Evolutionary conservation across 352 stramenopile species (phyloP), one percentile per base, ranked within the genome.

Genomic region (Aphanomyces astaci): DNA sequence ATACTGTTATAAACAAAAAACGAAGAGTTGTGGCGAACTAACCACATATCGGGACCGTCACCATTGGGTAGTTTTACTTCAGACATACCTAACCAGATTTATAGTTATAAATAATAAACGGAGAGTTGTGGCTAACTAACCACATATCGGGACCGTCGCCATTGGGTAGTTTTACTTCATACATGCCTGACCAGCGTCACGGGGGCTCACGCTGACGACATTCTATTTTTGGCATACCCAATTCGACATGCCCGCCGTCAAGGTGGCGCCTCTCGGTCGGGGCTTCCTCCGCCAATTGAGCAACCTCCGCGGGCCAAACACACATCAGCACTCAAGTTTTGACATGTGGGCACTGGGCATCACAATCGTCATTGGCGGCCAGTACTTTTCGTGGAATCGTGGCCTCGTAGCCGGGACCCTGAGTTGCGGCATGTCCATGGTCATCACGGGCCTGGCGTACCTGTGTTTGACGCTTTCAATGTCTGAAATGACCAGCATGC

Each of bases 341-440:
- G 74, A 79, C 25, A 71, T 79, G 36, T 78, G 57, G 62, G 45
- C 73, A 54, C 56, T 80, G 7, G 72, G 75, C n/a, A 73, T 80
- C 27, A 78, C 72, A 0, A 78, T 76, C 28, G 75, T 80, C 27
- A 76, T 80, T 2, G 72, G 75, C 10, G 75, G 75, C 1, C 75
- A 80, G 40, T 80, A 80, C 69, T 76, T 80, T 52, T 72, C 69
- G 36, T 80, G 75, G 75, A 80, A 80, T 30, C 72, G 57, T 7
- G 45, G 13, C 19, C 13, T 53, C 9, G 45, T 28, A 0, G 68
- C 57, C 1, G 75, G 73, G 2, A 45, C 76, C 32, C 71, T 68
- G 53, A 68, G 65, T 13, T 78, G 74, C 53, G 22, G 75, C 22
- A 39, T 76, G 19, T 49, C 51, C 24, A 72, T 74, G 24, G 46